Evolutionary conservation across 768 basidiomycete genomes (phyloP), one percentile per base, ranked within the genome.

Genomic region (Phlebiopsis gigantea): DNA sequence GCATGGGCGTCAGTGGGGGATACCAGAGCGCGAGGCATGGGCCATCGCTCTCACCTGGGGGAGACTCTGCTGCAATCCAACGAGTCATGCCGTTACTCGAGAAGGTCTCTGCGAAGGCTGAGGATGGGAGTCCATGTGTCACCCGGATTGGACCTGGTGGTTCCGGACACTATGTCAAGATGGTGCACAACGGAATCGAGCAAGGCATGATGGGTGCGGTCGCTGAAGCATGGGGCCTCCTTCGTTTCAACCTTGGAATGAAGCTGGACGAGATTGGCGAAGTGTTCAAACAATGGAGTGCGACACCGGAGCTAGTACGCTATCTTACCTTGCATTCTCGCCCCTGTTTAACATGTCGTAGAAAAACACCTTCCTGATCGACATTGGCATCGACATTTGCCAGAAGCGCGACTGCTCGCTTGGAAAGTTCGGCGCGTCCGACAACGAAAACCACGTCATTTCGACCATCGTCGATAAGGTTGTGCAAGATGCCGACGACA

Each of bases 191-290:
- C 57, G 92, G 96, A 78, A 99, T 99, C 73, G 97, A 99, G 74
- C 97, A 98, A 69, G 95, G 92, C 66, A 97, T 98, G 76, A 98
- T 99, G 97, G 96, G 98, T 73, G 79, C 98, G 69, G 98, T 99
- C 64, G 91, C 93, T 58, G 97, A 99, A 75, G 94, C 92, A 5
- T 99, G 98, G 72, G 96, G 97, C 71, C 97, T 99, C 75, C 85
- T 99, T 69, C 93, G 93, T 79, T 90, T 93, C 64, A 96, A 95
- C 59, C 87, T 98, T 65, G 92, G 87, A 61, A 79, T 96, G 57
- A 46, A 69, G 26, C 93, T 96, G 68, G 79, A 79, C 58, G 96
- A 99, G 75, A 98, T 99, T 62, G 88, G 94, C 60, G 87, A 86
- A 61, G 94, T 98, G 72, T 98, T 99, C 77, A 71, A 80, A 53